Conservation (phyloP, 2,329 filamentous ascomycete species). For the Emericellopsis atlantica region DNA sequence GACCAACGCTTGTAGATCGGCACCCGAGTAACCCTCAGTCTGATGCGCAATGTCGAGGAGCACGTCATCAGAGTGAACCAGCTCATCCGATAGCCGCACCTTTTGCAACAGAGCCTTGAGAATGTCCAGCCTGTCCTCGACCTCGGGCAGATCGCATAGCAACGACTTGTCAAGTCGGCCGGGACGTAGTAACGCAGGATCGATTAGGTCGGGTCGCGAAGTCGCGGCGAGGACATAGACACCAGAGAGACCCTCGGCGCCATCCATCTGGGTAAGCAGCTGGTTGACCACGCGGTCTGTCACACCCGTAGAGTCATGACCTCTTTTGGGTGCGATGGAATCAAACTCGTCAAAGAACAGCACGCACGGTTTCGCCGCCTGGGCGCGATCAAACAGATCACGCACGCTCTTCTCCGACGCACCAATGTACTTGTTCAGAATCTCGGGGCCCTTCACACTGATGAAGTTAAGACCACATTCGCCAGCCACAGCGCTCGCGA, state of each 20-base stretch:
- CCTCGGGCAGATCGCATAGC: conserved; percentile 75
- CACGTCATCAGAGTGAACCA: conserved; percentile 41
- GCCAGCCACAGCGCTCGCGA: conserved; percentile 92
- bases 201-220: conserved; percentile 84
- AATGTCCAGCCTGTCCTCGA: conserved; percentile 79
- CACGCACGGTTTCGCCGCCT: conserved; percentile 83
- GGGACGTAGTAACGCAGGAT: conserved; percentile 82
- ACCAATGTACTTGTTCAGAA: conserved; percentile 98
- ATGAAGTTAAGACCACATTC: conserved; percentile 98
- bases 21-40: conserved; percentile 86
- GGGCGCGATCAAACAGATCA: conserved; percentile 86
- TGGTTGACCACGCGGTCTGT: conserved; percentile 98
- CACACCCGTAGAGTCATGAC: conserved; percentile 95
- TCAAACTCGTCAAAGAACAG: conserved; percentile 99
- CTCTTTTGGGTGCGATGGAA: conserved; percentile 91
- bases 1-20: conserved; percentile 86
- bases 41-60: conserved; percentile 62
- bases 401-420: conserved; percentile 93
- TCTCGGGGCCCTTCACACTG: conserved; percentile 94
- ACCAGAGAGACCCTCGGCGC: conserved; percentile 84
- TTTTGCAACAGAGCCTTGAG: conserved; percentile 73
- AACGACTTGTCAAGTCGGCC: conserved; percentile 89
- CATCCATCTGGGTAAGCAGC: conserved; percentile 96
- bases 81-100: conserved; percentile 56
- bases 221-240: conserved; percentile 96